phyloP scores from a whole-genome alignment of 495 filamentous ascomycete species.

The Pseudevernia furfuracea region DNA sequence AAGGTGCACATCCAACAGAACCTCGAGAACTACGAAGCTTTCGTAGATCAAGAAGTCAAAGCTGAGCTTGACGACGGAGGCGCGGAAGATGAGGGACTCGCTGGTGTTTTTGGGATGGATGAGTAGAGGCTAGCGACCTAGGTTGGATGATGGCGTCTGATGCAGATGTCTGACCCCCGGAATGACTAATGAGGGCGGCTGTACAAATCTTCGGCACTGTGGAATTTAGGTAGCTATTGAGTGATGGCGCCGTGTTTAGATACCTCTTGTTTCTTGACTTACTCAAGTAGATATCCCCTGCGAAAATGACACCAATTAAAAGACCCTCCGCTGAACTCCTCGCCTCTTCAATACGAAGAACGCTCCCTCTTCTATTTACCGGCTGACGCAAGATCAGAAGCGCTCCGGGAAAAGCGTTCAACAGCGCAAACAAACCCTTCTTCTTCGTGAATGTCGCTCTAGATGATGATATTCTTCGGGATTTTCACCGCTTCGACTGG shows the following conservation, averaged over 20 bases:
- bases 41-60: slow-evolving; percentile 85
- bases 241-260: neutral
- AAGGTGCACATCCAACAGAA: slow-evolving; percentile 92
- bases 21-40: slow-evolving; percentile 85
- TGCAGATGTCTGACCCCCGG: neutral
- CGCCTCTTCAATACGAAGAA: neutral
- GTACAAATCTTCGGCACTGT: neutral
- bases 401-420: no score
- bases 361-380: neutral
- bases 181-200: slow-evolving; percentile 1
- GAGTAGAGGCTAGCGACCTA: slow-evolving; percentile 5
- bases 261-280: slow-evolving; percentile 3
- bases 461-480: no score
- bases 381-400: neutral
- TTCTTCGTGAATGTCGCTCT: no score
- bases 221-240: neutral
- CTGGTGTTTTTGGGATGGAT: slow-evolving; percentile 5
- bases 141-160: neutral
- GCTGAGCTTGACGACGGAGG: slow-evolving; percentile 61
- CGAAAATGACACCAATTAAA: neutral
- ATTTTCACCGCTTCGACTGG: neutral
- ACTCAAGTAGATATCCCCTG: neutral
- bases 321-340: neutral
- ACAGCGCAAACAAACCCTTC: no score
- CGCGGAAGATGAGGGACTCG: slow-evolving; percentile 28